These are phyloP conservation scores for Acanthamoeba sp. DNA, from an alignment of 208 protist genomes.

Conservation along the genomic window DNA sequence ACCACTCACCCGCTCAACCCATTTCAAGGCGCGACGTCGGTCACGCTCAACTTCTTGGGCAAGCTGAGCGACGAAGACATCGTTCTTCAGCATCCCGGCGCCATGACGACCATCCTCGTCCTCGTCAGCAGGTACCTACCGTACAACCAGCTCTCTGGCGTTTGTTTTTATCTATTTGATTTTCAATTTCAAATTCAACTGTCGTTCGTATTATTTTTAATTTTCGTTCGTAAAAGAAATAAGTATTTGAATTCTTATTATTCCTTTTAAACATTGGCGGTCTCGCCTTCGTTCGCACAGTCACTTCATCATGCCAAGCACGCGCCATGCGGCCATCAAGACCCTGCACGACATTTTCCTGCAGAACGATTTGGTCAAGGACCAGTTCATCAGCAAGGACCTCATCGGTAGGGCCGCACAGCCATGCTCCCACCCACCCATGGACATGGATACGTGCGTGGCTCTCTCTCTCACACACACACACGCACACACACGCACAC, in stretches of 20 bases:
- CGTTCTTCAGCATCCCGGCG: constrained; percentile 56
- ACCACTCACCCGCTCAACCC: no score
- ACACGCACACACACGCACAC: neutral
- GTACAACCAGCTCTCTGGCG: neutral
- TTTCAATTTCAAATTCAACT: no score
- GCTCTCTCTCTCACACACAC: neutral
- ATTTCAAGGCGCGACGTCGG: constrained; percentile 4
- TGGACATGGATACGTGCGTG: no score
- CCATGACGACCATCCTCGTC: constrained; percentile 71
- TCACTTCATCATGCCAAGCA: constrained; percentile 5
- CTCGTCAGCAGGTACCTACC: constrained; percentile 50
- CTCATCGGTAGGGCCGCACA: constrained; percentile 54
- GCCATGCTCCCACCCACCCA: no score
- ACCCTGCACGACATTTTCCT: constrained; percentile 73
- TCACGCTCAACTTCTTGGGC: constrained; percentile 51
- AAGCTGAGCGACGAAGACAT: constrained; percentile 68
- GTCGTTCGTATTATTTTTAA: no score
- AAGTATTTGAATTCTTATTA: no score
- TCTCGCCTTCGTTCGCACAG: no score
- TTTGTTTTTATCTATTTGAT: no score
- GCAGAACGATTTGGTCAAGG: constrained; percentile 60
- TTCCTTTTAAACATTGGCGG: no score
- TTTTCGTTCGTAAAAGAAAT: no score
- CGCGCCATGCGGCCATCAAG: constrained; percentile 53
- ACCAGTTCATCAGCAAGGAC: constrained; percentile 43